Evolutionary conservation across 2,329 filamentous ascomycete genomes (phyloP).

Genomic region (Graphilbum sp.): DNA sequence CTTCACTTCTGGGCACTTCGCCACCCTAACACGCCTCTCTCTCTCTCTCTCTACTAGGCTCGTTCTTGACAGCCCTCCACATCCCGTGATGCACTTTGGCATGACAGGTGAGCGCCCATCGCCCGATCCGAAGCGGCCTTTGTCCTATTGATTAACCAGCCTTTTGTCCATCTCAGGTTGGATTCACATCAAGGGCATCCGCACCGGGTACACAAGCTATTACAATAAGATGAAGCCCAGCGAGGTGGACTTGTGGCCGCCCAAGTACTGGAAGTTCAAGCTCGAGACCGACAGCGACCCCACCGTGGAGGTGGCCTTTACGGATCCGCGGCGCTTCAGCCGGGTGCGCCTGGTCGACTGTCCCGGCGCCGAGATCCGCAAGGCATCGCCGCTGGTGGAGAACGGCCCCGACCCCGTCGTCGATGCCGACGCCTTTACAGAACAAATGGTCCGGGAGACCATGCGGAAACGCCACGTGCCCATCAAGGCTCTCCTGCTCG

Average conservation of each 20-base stretch:
- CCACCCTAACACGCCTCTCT: not conserved
- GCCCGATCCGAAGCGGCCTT: too few relatives aligned
- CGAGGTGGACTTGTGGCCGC: conserved; percentile 59
- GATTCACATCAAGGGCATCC: conserved; percentile 71
- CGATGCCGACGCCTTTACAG: conserved; percentile 61
- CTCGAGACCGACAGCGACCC: conserved; percentile 44
- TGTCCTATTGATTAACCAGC: not conserved
- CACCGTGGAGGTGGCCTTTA: conserved; percentile 54
- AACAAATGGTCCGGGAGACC: conserved; percentile 56
- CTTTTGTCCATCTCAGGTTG: conserved; percentile 34
- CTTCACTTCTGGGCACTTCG: too few relatives aligned
- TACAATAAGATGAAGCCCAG: conserved; percentile 54
- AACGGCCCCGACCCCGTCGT: conserved; percentile 89
- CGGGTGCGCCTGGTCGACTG: conserved; percentile 73
- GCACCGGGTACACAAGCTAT: conserved; percentile 65
- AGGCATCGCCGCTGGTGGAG: conserved; percentile 63
- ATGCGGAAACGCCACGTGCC: conserved; percentile 66
- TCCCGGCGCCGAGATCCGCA: conserved; percentile 56
- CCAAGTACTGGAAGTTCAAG: conserved; percentile 77
- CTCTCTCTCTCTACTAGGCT: conserved; percentile 12
- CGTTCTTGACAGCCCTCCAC: conserved; percentile 59
- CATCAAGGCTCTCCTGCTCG: conserved; percentile 73
- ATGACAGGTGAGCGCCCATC: conserved; percentile 34
- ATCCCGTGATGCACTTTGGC: conserved; percentile 79
- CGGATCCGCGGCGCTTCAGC: conserved; percentile 64